Base-by-base conservation (phyloP, 805 yeast species). In the Candida pini region DNA sequence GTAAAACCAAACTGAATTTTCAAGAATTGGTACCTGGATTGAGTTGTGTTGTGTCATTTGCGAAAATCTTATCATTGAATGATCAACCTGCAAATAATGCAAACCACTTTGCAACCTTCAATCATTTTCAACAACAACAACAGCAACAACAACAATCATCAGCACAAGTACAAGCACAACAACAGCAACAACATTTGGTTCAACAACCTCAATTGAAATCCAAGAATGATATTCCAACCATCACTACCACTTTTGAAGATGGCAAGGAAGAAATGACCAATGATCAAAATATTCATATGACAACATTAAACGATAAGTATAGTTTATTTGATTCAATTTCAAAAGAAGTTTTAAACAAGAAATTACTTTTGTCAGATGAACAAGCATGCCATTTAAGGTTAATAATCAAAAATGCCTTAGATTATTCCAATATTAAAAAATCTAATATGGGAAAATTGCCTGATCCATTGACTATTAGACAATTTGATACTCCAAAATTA, bases 401-500 rank as follows among this genome's bases (percentile, higher is more conserved):
- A 17, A 54, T 80, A 20, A 53, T 81, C n/a, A 50, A 56, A 6
- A 53, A 62, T 21, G 69, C 78, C 2, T 32, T 63, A 24, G 43
- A 48, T 7, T 77, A 73, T 41, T 57, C 64, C 10, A 71, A 70
- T 6, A 68, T 72, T 36, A 49, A 45, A 35, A 41, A 70, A 35
- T 63, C 68, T 14, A 73, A 73, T 47, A 73, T 78, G 49, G 90
- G 89, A 3, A 81, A 89, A 6, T 64, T 85, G 19, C 95, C 96
- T 0, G 88, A 81, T 36, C 80, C 89, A 20, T 62, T 73, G 17
- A 62, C 77, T 2, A 64, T 72, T 18, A 75, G 94, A 42, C 79
- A 76, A 35, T 88, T 84, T 59, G 96, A 88, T 57, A 84, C 96
- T 0, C 90, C 96, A 4, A 83, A 78, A 43, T 65, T 90, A 37